Evolutionary conservation across 495 filamentous ascomycete species (phyloP), one percentile per base, ranked within the genome.

Genomic region (Podospora australis): DNA sequence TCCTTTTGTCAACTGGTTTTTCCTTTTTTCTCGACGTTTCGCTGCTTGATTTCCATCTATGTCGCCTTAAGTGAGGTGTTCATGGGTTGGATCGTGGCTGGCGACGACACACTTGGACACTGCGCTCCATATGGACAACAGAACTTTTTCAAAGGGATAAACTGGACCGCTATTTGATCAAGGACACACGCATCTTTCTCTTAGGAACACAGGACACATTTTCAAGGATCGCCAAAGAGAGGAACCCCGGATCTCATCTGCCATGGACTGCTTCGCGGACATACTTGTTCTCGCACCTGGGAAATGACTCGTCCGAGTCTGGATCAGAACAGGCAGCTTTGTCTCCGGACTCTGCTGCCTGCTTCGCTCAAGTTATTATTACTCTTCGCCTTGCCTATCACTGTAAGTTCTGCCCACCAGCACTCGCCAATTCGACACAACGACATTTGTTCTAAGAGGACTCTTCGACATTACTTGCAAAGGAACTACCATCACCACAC

Each of bases 1-100:
- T 39, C 19, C 28, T 17, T 50, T 38, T 28, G n/a, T 50, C 16
- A n/a, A 7, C 28, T 30, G 7, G 7, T 67, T 13, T 57, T 59
- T 57, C 44, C 20, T 57, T 19, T 44, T 43, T 42, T 45, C 17
- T 39, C 16, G 52, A 32, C 29, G 19, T 52, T 22, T 25, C 40
- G 19, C 19, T 35, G 39, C 23, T 44, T 17, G 23, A 17, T 38
- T 28, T 14, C 11, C 10, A 35, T 32, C 40, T 45, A 39, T 19
- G 20, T 2, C 13, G 32, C 23, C 61, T 50, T 61, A 42, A 59
- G 61, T 64, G 58, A 57, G 57, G 57, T 35, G 16, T 46, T 26
- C 39, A 40, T 34, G 8, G 30, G 5, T 13, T 34, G 6, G 9
- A 34, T 34, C n/a, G n/a, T n/a, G n/a, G 11, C 41, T 48, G 23